Evolutionary conservation across 83 land plant species (phyloP), one percentile per base, ranked within the genome.

Genomic region (Picea mariana): DNA sequence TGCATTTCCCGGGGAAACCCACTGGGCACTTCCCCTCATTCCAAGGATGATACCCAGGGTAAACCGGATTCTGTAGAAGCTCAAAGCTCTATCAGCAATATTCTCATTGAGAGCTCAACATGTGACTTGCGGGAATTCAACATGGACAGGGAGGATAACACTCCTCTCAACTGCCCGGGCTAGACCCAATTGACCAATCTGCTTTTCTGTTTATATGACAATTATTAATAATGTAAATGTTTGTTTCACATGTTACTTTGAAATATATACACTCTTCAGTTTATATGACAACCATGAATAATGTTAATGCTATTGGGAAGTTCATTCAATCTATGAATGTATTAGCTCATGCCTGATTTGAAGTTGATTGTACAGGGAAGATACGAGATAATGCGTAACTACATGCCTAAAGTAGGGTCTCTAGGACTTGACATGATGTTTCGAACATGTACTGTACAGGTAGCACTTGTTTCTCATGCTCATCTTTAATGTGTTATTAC

Each of bases 381-480:
- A 85, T 98, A 98, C 66, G 86, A 98, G 12, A 96, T 98, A 23
- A 98, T 98, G 97, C 87, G 96, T 66, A 94, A 93, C 71, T 96
- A 96, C 87, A 98, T 96, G 99, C 99, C 99, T 9, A 93, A 92
- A 87, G 99, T 98, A 34, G 99, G 99, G 44, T 81, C 95, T 61
- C 89, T 90, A 62, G 99, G 99, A 76, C 96, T 90, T 64, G 99
- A 98, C 75, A 98, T 94, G 99, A 98, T 98, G 99, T 98, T 96
- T 75, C 88, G 99, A 71, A 98, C 99, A 66, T 98, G 99, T 78
- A 98, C 99, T 59, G 99, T 98, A 20, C 99, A 98, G 97, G 99
- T 94, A 69, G 26, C 5, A 11, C 26, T 73, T 47, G 77, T 55
- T 73, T 73, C 59, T 8, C 26, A 42, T 49, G 23, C 77, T 44